A percentile compares a stretch with the other conserved stretches of the same genome.
phyloP scores from a whole-genome alignment of 768 basidiomycete genomes.

The Termitomyces sp. region DNA sequence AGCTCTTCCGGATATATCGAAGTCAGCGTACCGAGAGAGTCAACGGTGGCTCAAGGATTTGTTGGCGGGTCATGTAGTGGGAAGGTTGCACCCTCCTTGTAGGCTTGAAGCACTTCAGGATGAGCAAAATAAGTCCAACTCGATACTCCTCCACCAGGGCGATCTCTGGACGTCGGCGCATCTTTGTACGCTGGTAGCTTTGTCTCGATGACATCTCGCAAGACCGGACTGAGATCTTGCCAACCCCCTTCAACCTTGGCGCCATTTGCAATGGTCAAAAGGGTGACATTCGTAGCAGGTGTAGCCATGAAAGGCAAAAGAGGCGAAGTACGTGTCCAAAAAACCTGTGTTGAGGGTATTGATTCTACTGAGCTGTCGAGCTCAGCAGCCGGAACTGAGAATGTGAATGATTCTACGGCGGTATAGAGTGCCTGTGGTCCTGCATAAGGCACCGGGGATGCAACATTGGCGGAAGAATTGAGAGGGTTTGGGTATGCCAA shows the following conservation, averaged over 20 bases:
- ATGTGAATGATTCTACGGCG: constrained; percentile 20
- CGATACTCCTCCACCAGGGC: constrained; percentile 12
- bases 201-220: constrained; percentile 8
- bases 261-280: constrained; percentile 13
- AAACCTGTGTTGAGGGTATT: constrained; percentile 12
- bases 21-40: background rate
- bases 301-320: constrained; percentile 15
- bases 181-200: constrained; percentile 13
- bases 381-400: constrained; percentile 15
- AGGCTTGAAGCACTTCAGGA: constrained; percentile 18
- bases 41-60: background rate
- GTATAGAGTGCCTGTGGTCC: constrained; percentile 15
- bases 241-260: constrained; percentile 12
- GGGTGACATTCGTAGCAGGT: constrained; percentile 7
- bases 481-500: constrained; percentile 19
- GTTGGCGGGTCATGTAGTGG: constrained; percentile 14
- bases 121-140: constrained; percentile 18
- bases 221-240: constrained; percentile 1
- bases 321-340: constrained; percentile 15
- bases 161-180: constrained; percentile 6
- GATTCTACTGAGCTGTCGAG: background rate
- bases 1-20: no score
- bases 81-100: constrained; percentile 13
- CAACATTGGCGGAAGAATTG: constrained; percentile 8
- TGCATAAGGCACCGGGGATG: constrained; percentile 6